Base-by-base conservation (phyloP, 75 land plant genomes). In the Pinus albicaulis region DNA sequence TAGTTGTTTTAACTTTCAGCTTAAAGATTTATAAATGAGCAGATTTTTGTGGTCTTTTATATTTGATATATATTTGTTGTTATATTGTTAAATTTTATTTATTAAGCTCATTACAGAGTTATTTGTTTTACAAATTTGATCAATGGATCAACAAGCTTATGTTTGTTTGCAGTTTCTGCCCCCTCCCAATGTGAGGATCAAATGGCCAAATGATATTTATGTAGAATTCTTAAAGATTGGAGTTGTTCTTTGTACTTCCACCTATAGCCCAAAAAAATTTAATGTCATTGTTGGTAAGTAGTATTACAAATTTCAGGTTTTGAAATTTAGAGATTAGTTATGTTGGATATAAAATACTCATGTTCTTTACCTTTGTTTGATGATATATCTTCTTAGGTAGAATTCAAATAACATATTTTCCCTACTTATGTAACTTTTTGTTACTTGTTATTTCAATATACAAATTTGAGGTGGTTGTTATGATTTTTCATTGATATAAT, bases 141-240 rank as follows among this genome's bases (percentile, higher is more conserved):
- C 38, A 38, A 66, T 19, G 38, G 48, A 11, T 31, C 52, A 66
- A 23, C 38, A n/a, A 23, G 38, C 26, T 23, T 60, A 25, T 60
- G 24, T 74, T 24, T 26, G 19, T 48, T 77, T 87, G 76, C 88
- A 96, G 99, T 87, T 84, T 44, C 57, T 90, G 72, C 88, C 91
- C 55, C 28, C 36, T 57, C 79, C 92, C 63, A 92, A 93, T 72
- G 82, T 97, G 31, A 94, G 72, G 77, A 92, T 97, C 58, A 97
- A 97, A 86, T 97, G 99, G 99, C 99, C 99, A 48, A 97, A 97
- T 85, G 99, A 97, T 81, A 84, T 97, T 11, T 95, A 94, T 86
- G 74, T 89, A 5, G 81, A 92, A 74, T 92, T 88, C 16, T 83
- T 92, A 31, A 97, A 97, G 77, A 86, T 97, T 77, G 99, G 95